Percentiles rank a stretch among this genome's conserved stretches.
Conservation (phyloP, 441 rosid species). For the Pelargonium fulgidum region DNA sequence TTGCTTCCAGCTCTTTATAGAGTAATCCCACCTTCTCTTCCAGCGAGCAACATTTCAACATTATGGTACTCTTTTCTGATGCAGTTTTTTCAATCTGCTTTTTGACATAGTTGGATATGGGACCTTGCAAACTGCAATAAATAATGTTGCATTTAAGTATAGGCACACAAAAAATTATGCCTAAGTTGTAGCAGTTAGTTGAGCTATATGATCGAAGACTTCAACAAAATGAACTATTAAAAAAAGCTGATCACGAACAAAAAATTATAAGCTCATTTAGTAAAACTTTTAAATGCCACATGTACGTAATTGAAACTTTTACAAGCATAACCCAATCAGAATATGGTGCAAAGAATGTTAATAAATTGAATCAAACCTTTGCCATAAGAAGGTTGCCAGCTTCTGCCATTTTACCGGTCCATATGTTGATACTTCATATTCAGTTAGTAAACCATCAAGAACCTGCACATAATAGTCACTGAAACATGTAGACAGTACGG, state of each 20-base stretch:
- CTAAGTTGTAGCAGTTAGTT: too few relatives aligned
- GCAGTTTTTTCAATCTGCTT: constrained; percentile 71
- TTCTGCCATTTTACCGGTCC: constrained; percentile 97
- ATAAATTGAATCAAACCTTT: constrained; percentile 43
- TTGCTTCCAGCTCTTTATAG: constrained; percentile 77
- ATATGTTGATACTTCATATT: constrained; percentile 66
- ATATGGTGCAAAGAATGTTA: background rate
- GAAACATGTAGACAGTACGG: too few relatives aligned
- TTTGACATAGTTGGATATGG: constrained; percentile 67
- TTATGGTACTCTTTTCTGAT: constrained; percentile 73
- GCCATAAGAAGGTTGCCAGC: constrained; percentile 68
- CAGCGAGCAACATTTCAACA: constrained; percentile 72
- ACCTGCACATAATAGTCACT: constrained; percentile 41
- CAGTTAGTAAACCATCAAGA: constrained; percentile 66
- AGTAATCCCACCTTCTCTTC: constrained; percentile 80
- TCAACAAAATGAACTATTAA: too few relatives aligned
- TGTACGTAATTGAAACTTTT: too few relatives aligned
- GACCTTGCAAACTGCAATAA: constrained; percentile 73
- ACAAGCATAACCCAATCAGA: too few relatives aligned
- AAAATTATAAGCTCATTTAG: background rate
- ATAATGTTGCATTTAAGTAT: background rate
- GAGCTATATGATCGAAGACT: too few relatives aligned
- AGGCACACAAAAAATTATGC: constrained; percentile 3
- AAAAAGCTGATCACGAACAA: too few relatives aligned
- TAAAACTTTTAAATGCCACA: too few relatives aligned